These are phyloP conservation scores for Jamesozyma rosinii DNA, from an alignment of 805 yeast genomes.

Conservation along the genomic window DNA sequence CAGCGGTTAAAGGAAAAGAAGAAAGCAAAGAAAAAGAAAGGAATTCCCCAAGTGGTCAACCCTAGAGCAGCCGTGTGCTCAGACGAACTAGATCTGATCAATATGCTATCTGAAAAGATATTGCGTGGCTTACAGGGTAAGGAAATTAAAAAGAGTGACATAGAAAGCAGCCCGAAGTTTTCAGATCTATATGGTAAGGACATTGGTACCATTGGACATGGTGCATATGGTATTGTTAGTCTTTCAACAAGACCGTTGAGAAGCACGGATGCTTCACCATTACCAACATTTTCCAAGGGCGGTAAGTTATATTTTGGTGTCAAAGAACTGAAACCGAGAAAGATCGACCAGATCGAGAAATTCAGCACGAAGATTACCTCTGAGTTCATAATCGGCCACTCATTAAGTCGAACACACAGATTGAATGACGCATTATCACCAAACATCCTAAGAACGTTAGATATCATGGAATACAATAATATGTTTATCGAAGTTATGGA, in stretches of 20 bases:
- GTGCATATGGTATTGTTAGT: slow-evolving; percentile 94
- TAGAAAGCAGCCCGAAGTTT: slow-evolving; percentile 17
- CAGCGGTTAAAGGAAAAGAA: not conserved
- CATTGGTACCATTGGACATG: slow-evolving; percentile 67
- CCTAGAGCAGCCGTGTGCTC: slow-evolving; percentile 41
- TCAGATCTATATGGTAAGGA: slow-evolving; percentile 42
- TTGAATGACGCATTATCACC: slow-evolving; percentile 23
- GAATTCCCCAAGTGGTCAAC: slow-evolving; percentile 18
- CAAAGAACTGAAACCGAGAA: slow-evolving; percentile 77
- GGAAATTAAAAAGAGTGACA: not conserved
- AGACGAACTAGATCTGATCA: slow-evolving; percentile 41
- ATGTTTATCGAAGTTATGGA: slow-evolving; percentile 87
- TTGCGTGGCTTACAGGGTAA: slow-evolving; percentile 29
- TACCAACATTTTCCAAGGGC: slow-evolving; percentile 58
- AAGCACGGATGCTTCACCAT: slow-evolving; percentile 7
- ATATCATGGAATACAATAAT: slow-evolving; percentile 64
- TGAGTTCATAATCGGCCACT: slow-evolving; percentile 79
- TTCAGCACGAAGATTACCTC: slow-evolving; percentile 82
- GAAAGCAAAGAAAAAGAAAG: not conserved
- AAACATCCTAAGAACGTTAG: slow-evolving; percentile 71
- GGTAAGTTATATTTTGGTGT: slow-evolving; percentile 69
- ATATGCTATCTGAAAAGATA: slow-evolving; percentile 40
- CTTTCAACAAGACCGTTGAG: slow-evolving; percentile 50
- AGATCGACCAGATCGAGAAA: slow-evolving; percentile 85
- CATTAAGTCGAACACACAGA: slow-evolving; percentile 39